phyloP scores from a whole-genome alignment of 2,329 filamentous ascomycete genomes.

The Amauroascus verrucosus region DNA sequence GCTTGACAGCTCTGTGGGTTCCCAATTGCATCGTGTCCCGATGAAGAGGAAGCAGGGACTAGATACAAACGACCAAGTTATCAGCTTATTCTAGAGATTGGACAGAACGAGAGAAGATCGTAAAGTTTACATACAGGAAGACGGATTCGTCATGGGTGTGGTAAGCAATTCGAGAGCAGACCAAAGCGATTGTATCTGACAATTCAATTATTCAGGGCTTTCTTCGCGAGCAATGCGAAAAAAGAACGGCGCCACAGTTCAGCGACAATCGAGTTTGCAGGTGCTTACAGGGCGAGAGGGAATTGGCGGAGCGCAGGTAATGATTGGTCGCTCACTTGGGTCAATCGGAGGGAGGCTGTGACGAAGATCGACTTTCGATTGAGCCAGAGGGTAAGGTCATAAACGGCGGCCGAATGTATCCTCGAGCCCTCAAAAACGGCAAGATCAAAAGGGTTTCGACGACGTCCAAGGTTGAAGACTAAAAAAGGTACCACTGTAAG shows the following conservation, averaged over 20 bases:
- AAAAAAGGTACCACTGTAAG: background rate
- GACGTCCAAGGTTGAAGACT: background rate
- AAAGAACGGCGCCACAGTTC: background rate
- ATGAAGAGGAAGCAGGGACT: slow-evolving; percentile 8
- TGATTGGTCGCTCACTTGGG: background rate
- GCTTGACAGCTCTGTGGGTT: background rate
- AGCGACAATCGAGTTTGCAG: background rate
- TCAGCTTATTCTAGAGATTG: background rate
- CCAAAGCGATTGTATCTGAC: background rate
- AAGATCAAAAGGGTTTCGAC: background rate
- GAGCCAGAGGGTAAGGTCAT: background rate
- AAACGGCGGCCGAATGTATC: background rate
- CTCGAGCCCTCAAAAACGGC: background rate
- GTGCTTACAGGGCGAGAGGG: background rate
- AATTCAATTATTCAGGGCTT: background rate
- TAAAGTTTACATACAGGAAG: slow-evolving; percentile 2
- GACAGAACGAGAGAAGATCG: background rate
- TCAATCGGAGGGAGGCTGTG: background rate
- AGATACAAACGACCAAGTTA: background rate
- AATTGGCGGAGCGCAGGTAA: background rate
- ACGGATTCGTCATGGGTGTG: slow-evolving; percentile 7
- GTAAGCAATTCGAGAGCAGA: background rate
- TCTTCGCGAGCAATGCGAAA: background rate
- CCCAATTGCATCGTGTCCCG: slow-evolving; percentile 2
- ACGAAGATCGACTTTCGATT: background rate